Evolutionary conservation across 2,329 filamentous ascomycete species (phyloP).

Genomic region (Trichocomaceae sp.): DNA sequence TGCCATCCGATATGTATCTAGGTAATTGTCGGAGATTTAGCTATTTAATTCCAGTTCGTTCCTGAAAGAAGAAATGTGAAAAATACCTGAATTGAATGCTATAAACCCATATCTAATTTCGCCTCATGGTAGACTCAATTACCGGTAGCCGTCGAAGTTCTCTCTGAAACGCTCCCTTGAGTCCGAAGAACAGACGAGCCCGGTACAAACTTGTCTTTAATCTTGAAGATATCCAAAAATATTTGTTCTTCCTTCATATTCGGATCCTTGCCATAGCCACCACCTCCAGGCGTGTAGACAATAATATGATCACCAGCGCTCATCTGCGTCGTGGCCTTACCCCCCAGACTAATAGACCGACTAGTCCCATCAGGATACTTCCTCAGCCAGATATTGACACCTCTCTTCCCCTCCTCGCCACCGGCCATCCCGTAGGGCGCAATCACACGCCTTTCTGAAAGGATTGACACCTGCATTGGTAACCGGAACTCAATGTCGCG

Average conservation of each 20-base stretch:
- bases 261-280: slow-evolving; percentile 24
- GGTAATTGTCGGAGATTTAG: not conserved
- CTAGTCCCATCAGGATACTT: slow-evolving; percentile 52
- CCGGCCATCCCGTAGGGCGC: slow-evolving; percentile 72
- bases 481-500: slow-evolving; percentile 73
- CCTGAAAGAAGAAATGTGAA: not conserved
- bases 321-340: slow-evolving; percentile 53
- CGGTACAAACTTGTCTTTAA: slow-evolving; percentile 6
- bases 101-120: not conserved
- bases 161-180: slow-evolving; percentile 7
- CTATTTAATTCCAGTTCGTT: slow-evolving; percentile 1
- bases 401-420: slow-evolving; percentile 67
- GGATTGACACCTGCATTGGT: slow-evolving; percentile 66
- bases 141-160: slow-evolving; percentile 3
- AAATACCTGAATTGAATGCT: not conserved
- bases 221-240: slow-evolving; percentile 5
- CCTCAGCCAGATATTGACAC: slow-evolving; percentile 76
- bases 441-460: slow-evolving; percentile 66
- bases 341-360: slow-evolving; percentile 48
- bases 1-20: slow-evolving; percentile 3
- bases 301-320: slow-evolving; percentile 51
- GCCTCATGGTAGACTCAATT: slow-evolving; percentile 2
- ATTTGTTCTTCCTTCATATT: slow-evolving; percentile 1
- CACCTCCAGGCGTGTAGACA: slow-evolving; percentile 46
- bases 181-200: slow-evolving; percentile 2